Evolutionary conservation across 257 asterid species (phyloP).

Genomic region (Nicotiana benthamiana): DNA sequence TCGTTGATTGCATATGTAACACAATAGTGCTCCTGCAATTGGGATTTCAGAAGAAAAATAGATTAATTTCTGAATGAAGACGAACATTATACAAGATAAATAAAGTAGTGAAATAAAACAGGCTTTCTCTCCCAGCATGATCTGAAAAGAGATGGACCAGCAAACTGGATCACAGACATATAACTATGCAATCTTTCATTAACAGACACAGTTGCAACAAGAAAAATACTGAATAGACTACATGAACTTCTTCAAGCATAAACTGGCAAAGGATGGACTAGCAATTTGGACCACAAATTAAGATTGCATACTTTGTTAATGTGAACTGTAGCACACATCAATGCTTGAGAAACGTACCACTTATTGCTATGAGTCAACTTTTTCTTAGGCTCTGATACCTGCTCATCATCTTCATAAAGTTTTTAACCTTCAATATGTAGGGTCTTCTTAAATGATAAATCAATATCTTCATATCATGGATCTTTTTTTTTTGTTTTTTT

Average conservation of each 20-base stretch:
- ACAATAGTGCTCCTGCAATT: constrained; percentile 91
- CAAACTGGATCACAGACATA: background rate
- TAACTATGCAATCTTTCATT: background rate
- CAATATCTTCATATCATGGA: background rate
- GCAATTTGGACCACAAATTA: background rate
- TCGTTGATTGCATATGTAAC: constrained; percentile 80
- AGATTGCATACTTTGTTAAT: background rate
- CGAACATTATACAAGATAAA: background rate
- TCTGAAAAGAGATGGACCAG: background rate
- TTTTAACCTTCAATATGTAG: background rate
- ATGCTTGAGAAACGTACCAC: background rate
- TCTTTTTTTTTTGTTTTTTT: too few relatives aligned
- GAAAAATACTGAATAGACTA: background rate
- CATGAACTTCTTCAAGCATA: background rate
- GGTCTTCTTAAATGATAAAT: background rate
- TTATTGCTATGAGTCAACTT: too few relatives aligned
- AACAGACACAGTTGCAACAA: background rate
- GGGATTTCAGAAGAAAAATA: background rate
- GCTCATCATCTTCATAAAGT: background rate
- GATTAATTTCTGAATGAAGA: background rate
- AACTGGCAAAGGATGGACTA: background rate
- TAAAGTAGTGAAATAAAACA: background rate
- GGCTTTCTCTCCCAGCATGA: background rate
- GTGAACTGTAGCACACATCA: background rate
- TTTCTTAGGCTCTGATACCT: background rate